phyloP scores from a whole-genome alignment of 2,329 filamentous ascomycete species.

The Xylariaceae sp. region DNA sequence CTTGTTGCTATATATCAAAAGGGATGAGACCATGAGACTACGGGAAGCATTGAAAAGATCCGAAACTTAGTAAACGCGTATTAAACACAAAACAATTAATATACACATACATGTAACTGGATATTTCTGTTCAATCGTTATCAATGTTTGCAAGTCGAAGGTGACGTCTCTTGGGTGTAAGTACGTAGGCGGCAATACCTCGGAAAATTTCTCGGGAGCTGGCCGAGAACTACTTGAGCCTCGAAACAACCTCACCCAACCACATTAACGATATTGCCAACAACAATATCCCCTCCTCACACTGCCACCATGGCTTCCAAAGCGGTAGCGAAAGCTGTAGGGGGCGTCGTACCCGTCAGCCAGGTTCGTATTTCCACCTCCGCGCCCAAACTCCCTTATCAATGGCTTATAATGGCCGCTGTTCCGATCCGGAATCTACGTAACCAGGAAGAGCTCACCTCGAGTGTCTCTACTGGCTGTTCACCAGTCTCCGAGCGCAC shows the following conservation, averaged over 20 bases:
- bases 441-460: neutral
- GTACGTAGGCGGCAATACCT: constrained; percentile 31
- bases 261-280: constrained; percentile 26
- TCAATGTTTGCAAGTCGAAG: neutral
- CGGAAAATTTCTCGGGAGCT: constrained; percentile 19
- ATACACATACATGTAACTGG: neutral
- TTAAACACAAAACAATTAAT: neutral
- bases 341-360: constrained; percentile 61
- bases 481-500: neutral
- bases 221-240: constrained; percentile 13
- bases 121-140: neutral
- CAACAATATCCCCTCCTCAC: constrained; percentile 32
- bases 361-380: constrained; percentile 55
- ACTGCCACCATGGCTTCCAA: constrained; percentile 65
- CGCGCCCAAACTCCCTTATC: neutral
- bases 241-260: constrained; percentile 32
- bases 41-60: too few species aligned
- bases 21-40: too few species aligned
- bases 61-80: too few species aligned
- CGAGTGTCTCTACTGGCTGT: too few species aligned
- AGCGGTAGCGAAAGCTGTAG: constrained; percentile 62
- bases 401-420: constrained; percentile 4
- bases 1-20: too few species aligned
- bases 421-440: neutral
- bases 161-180: neutral